Evolutionary conservation across 176 grass and related monocot genomes (phyloP).

Genomic region (Poa pratensis): DNA sequence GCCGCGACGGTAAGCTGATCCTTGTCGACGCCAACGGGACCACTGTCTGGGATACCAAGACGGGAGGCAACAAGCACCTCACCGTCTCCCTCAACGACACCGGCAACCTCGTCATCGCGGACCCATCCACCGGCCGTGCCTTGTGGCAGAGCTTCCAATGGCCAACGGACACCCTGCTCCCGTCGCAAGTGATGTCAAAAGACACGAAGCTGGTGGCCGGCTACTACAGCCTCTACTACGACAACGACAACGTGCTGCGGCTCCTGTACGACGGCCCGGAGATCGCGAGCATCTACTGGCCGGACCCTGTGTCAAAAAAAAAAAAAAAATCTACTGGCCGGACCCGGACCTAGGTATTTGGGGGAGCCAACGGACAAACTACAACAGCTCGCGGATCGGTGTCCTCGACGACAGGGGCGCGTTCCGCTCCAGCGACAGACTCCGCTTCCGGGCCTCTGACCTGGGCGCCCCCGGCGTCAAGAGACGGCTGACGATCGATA

Average conservation of each 20-base stretch:
- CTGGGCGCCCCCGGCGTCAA: conserved; percentile 29
- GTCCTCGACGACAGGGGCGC: conserved; percentile 47
- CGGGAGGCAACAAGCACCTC: not conserved
- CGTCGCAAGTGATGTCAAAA: conserved; percentile 44
- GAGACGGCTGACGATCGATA: conserved; percentile 61
- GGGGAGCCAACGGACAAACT: conserved; percentile 28
- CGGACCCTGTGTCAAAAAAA: too few species aligned
- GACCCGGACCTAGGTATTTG: not conserved
- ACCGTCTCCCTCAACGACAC: conserved; percentile 48
- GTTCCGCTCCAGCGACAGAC: conserved; percentile 50
- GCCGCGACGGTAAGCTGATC: conserved; percentile 51
- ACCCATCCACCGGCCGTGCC: not conserved
- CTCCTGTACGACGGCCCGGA: conserved; percentile 51
- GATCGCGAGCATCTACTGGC: conserved; percentile 64
- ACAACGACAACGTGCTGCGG: conserved; percentile 63
- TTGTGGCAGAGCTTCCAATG: conserved; percentile 54
- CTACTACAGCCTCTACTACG: conserved; percentile 49
- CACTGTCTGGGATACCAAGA: conserved; percentile 54
- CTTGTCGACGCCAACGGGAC: conserved; percentile 59
- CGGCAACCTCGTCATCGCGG: conserved; percentile 56
- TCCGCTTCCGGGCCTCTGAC: conserved; percentile 37
- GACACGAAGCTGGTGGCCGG: conserved; percentile 36
- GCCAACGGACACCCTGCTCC: conserved; percentile 52
- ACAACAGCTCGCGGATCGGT: conserved; percentile 49
- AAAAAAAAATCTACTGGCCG: conserved; percentile 75